phyloP scores from a whole-genome alignment of 225 moss, liverwort and hornwort species.

The Pseudoscleropodium purum region DNA sequence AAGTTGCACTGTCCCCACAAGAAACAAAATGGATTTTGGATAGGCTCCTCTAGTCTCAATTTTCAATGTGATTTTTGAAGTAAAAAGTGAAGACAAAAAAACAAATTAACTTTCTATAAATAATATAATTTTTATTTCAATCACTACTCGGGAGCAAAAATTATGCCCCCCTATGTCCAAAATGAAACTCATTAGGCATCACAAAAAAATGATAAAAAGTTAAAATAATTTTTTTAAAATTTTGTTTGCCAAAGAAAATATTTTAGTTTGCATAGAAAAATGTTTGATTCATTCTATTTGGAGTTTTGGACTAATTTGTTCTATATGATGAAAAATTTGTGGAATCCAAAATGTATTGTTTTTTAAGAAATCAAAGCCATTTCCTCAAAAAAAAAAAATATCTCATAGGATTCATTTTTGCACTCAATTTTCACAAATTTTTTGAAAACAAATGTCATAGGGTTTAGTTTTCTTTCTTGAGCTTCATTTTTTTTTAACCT shows the following conservation, averaged over 20 bases:
- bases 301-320: no score
- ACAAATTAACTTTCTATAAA: neutral
- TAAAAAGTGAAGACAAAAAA: no score
- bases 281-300: neutral
- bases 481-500: no score
- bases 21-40: no score
- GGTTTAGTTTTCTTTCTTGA: no score
- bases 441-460: no score
- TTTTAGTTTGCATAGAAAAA: neutral
- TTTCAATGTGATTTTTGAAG: neutral
- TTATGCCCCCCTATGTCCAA: neutral
- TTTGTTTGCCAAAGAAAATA: neutral
- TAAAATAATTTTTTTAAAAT: no score
- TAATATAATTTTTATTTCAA: neutral
- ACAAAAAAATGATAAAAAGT: neutral
- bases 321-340: neutral
- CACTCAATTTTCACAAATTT: neutral
- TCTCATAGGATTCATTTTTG: no score
- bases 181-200: fast-evolving
- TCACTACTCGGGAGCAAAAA: no score
- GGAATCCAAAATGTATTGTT: neutral
- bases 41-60: neutral
- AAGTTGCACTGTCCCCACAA: fast-evolving
- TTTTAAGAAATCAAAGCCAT: neutral
- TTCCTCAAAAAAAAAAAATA: neutral